Base-by-base conservation (phyloP, 495 filamentous ascomycete genomes). In the Annulohypoxylon bovei region DNA sequence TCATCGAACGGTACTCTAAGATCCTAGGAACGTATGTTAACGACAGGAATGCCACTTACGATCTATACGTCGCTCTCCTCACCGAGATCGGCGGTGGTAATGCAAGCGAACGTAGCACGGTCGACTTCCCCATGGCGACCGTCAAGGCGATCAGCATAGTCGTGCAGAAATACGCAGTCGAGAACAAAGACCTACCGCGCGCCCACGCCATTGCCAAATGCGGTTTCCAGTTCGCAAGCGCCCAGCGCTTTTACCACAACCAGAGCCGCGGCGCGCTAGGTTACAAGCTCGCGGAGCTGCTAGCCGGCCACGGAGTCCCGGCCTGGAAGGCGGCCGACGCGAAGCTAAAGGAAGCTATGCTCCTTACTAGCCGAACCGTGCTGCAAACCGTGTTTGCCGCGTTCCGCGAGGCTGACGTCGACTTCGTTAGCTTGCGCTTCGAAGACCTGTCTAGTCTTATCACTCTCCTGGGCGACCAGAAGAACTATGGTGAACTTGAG, bases 401-500 rank as follows among this genome's bases (percentile, higher is more conserved):
- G 0, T 70, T 70, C 67, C 60, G 67, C 47, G 67, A 70, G 22
- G 73, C 84, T 23, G 81, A 83, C 3, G 77, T 89, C 49, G 81
- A 86, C 25, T 85, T 89, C 60, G 78, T 85, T 11, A 79, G 85
- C 11, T 70, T 90, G 14, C 79, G 78, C 1, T 84, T 87, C 68
- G 68, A 77, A 37, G 83, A 88, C 46, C 75, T 90, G 2, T 85
- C 84, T 62, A 83, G 85, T 11, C 81, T 89, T 1, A 81, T 87
- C 52, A 82, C 82, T 1, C 77, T 89, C 0, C 78, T 90, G 1
- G 88, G 87, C 22, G 83, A 85, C 59, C 84, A 89, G 71, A 82
- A 87, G 62, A 85, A 89, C 73, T 88, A 85, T 71, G 76, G 80
- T 20, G 86, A 88, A 52, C 83, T 90, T 1, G 87, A 90, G 79